Evolutionary conservation across 495 filamentous ascomycete species (phyloP).

Genomic region (Ascobolus immersus): DNA sequence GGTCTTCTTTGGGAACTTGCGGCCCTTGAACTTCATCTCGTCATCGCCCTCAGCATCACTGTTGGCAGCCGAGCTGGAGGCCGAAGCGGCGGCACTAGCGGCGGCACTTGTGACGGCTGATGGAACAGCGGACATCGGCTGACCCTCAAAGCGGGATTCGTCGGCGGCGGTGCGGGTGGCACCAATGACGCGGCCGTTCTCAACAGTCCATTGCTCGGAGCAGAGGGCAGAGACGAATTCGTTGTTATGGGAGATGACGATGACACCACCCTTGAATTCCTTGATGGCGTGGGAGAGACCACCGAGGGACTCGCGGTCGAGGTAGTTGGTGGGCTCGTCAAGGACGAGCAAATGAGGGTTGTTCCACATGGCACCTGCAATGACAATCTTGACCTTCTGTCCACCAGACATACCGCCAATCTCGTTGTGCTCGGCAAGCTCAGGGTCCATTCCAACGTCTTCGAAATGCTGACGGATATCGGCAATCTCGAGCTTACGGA

Average conservation of each 20-base stretch:
- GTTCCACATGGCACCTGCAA: slow-evolving; percentile 97
- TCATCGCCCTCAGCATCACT: slow-evolving; percentile 43
- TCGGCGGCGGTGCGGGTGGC: slow-evolving; percentile 47
- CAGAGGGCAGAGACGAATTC: slow-evolving; percentile 92
- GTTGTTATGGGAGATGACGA: slow-evolving; percentile 98
- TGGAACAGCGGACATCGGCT: slow-evolving; percentile 30
- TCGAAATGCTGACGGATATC: slow-evolving; percentile 96
- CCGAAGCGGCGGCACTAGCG: slow-evolving; percentile 35
- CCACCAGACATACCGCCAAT: slow-evolving; percentile 92
- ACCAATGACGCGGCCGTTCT: slow-evolving; percentile 59
- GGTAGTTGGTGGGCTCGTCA: slow-evolving; percentile 97
- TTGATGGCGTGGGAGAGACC: slow-evolving; percentile 88
- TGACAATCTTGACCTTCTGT: slow-evolving; percentile 98
- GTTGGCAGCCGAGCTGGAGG: slow-evolving; percentile 47
- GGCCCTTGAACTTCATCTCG: slow-evolving; percentile 69
- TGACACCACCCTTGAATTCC: slow-evolving; percentile 90
- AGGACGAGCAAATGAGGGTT: slow-evolving; percentile 93
- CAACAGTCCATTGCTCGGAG: slow-evolving; percentile 83
- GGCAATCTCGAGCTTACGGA: slow-evolving; percentile 70
- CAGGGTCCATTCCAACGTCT: slow-evolving; percentile 81
- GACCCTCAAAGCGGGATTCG: slow-evolving; percentile 65
- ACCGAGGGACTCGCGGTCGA: slow-evolving; percentile 89
- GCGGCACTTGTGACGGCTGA: slow-evolving; percentile 25
- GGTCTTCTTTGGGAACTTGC: slow-evolving; percentile 62
- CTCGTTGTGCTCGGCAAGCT: slow-evolving; percentile 95